Conservation (phyloP, 1,284 basidiomycete species). For the Filobasidium uniguttulatum region DNA sequence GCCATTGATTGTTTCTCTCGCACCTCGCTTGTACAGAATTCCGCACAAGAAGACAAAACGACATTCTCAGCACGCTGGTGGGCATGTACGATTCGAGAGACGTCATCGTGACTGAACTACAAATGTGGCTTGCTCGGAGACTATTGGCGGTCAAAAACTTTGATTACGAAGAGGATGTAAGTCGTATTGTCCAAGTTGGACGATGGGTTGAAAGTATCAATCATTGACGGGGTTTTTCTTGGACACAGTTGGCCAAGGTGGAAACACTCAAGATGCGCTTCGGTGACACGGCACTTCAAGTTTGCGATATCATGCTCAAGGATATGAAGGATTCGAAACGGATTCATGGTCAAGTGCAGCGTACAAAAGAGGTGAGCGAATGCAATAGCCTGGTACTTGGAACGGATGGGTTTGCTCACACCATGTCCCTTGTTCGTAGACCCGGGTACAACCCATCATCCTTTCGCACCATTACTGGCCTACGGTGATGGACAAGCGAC, state of each 20-base stretch:
- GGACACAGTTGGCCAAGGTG: constrained; percentile 61
- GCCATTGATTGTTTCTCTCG: neutral
- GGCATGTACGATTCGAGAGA: constrained; percentile 92
- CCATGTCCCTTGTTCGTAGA: constrained; percentile 34
- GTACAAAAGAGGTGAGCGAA: constrained; percentile 48
- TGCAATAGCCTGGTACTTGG: constrained; percentile 9
- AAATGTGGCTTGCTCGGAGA: constrained; percentile 70
- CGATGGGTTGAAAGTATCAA: neutral
- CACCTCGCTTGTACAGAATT: constrained; percentile 48
- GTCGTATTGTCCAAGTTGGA: constrained; percentile 17
- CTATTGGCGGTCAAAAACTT: constrained; percentile 65
- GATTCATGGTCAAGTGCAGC: constrained; percentile 68
- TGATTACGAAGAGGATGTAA: constrained; percentile 66
- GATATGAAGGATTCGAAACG: constrained; percentile 87
- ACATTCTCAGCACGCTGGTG: constrained; percentile 84
- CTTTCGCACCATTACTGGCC: constrained; percentile 93
- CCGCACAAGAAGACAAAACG: constrained; percentile 69
- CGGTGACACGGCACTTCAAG: constrained; percentile 74
- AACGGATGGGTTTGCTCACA: neutral
- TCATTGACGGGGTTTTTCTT: neutral
- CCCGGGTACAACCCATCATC: constrained; percentile 66
- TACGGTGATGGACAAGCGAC: constrained; percentile 52
- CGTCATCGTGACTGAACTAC: constrained; percentile 83
- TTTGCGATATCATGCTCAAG: constrained; percentile 91
- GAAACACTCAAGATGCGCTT: constrained; percentile 88